phyloP scores from a whole-genome alignment of 805 yeast genomes.

The Helenozyma rhizophorensis region DNA sequence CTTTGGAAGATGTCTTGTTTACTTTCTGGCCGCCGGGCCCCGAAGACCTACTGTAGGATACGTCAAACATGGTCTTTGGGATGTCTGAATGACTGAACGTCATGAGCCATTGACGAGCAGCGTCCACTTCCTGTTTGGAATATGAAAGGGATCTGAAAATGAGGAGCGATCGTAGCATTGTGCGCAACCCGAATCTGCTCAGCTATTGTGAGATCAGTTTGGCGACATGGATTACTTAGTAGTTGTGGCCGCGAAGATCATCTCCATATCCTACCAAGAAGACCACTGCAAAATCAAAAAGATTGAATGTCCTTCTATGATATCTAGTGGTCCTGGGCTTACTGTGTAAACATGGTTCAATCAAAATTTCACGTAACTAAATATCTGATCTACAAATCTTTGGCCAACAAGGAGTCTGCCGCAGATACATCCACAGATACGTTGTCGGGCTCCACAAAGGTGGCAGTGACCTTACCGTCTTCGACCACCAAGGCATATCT shows the following conservation, averaged over 20 bases:
- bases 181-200: too few relatives aligned
- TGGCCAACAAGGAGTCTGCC: slow-evolving; percentile 41
- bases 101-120: slow-evolving; percentile 43
- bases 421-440: slow-evolving; percentile 57
- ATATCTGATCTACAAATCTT: not conserved
- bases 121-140: too few relatives aligned
- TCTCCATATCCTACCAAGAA: too few relatives aligned
- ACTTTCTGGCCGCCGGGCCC: slow-evolving; percentile 92
- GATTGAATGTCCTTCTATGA: too few relatives aligned
- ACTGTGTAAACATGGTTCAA: too few relatives aligned
- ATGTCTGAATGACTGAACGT: slow-evolving; percentile 26
- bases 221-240: too few relatives aligned
- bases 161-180: not conserved
- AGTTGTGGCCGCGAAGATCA: too few relatives aligned
- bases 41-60: slow-evolving; percentile 55
- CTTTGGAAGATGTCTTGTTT: slow-evolving; percentile 66
- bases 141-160: not conserved
- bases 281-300: too few relatives aligned
- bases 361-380: not conserved
- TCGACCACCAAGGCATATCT: slow-evolving; percentile 75
- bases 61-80: slow-evolving; percentile 43
- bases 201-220: too few relatives aligned
- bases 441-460: slow-evolving; percentile 79
- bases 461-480: slow-evolving; percentile 63
- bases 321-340: too few relatives aligned